Evolutionary conservation across 2,329 filamentous ascomycete species (phyloP).

Genomic region (Diaporthe citrichinensis): DNA sequence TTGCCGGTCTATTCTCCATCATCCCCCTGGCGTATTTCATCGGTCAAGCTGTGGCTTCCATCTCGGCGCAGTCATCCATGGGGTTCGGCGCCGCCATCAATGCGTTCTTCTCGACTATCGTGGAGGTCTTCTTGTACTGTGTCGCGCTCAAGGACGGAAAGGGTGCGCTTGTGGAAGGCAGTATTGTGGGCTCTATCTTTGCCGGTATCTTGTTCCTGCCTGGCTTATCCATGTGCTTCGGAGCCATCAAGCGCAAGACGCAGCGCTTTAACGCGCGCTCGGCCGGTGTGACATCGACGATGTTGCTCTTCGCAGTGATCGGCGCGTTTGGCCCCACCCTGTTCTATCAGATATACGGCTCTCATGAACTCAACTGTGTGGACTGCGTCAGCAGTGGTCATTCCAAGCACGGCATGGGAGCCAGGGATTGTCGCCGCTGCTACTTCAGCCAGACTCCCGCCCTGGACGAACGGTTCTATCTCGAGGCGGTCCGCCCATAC

Average conservation of each 20-base stretch:
- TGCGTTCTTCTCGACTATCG: conserved; percentile 96
- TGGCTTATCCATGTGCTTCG: conserved; percentile 98
- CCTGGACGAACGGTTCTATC: conserved; percentile 88
- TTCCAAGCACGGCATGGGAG: conserved; percentile 53
- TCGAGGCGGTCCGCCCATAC: conserved; percentile 91
- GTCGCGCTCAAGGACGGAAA: conserved; percentile 94
- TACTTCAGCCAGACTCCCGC: conserved; percentile 93
- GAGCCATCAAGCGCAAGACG: conserved; percentile 96
- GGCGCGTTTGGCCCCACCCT: conserved; percentile 95
- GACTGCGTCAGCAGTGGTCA: conserved; percentile 68
- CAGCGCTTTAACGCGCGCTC: conserved; percentile 98
- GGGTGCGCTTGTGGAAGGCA: conserved; percentile 92
- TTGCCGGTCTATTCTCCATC: conserved; percentile 87
- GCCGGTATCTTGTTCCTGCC: conserved; percentile 95
- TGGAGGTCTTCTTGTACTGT: conserved; percentile 98
- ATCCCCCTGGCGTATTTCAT: conserved; percentile 99
- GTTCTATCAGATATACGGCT: conserved; percentile 99
- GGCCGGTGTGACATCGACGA: conserved; percentile 96
- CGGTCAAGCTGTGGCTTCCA: conserved; percentile 96
- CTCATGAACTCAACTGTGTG: conserved; percentile 92
- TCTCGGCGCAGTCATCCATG: conserved; percentile 99
- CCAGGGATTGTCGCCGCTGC: conserved; percentile 88
- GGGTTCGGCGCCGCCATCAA: conserved; percentile 97
- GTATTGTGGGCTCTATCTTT: conserved; percentile 97
- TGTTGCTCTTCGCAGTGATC: conserved; percentile 96